These are phyloP conservation scores for Ustilago trichophora DNA, from an alignment of 1,284 basidiomycete species.

Conservation along the genomic window DNA sequence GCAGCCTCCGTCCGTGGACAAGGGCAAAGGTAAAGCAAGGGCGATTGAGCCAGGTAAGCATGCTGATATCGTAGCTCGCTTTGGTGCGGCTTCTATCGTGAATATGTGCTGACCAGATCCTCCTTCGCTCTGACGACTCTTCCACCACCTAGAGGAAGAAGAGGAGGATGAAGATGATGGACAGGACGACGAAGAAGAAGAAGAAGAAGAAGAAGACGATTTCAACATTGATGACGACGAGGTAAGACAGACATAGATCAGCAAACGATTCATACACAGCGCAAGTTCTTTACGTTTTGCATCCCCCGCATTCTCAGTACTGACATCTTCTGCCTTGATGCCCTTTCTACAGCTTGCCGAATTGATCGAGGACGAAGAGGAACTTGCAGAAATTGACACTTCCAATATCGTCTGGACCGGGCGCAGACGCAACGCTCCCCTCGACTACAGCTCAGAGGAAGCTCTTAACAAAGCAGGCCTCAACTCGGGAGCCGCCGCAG, in stretches of 20 bases:
- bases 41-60: constrained; percentile 42
- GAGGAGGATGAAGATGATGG: constrained; percentile 33
- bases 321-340: too few relatives aligned
- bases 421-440: constrained; percentile 41
- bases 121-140: too few relatives aligned
- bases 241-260: constrained; percentile 4
- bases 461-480: constrained; percentile 55
- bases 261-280: too few relatives aligned
- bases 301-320: too few relatives aligned
- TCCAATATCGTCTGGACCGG: constrained; percentile 53
- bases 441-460: constrained; percentile 59
- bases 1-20: constrained; percentile 21
- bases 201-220: constrained; percentile 31
- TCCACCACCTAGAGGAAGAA: too few relatives aligned
- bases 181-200: constrained; percentile 34
- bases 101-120: not conserved
- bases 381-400: constrained; percentile 46
- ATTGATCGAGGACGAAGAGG: constrained; percentile 48
- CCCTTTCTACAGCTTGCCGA: constrained; percentile 28
- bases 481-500: constrained; percentile 16
- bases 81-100: not conserved
- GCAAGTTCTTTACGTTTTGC: too few relatives aligned
- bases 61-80: not conserved
- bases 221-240: constrained; percentile 44
- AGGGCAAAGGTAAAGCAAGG: constrained; percentile 50